Base-by-base conservation (phyloP, 192 early-diverging fungal genomes). In the Coemansia sp. region DNA sequence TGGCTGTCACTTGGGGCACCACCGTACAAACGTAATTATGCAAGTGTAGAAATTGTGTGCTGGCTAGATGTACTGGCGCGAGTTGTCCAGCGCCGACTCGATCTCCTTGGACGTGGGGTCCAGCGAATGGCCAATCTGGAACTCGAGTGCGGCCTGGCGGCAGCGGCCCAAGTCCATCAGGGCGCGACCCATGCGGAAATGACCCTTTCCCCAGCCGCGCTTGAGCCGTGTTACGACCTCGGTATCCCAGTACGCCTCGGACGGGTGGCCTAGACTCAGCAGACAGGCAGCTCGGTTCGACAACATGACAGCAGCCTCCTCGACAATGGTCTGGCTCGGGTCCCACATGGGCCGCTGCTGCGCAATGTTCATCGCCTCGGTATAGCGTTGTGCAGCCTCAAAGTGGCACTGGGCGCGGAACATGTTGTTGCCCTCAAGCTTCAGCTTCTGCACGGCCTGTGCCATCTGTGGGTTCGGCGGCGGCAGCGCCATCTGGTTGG, bases 381-480 rank as follows among this genome's bases (percentile, higher is more conserved):
- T 87, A 82, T 98, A 98, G 48, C 88, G 86, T 5, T 82, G 75
- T 67, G 96, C 90, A 16, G 96, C 95, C 65, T 92, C 88, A 23
- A 82, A 80, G 68, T 89, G 93, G 35, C 94, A 88, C 68, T 91
- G 90, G 11, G 76, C 83, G 14, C 91, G 92, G 85, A 94, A 93
- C 63, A 83, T 57, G 56, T 90, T 89, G 86, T 98, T 97, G 48
- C 96, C 96, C 23, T 89, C 87, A n/a, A 86, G 85, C 59, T 77
- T 86, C 67, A 74, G 69, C 82, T 59, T 83, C 82, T 82, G 88
- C 74, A 68, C 76, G 59, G 49, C 86, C 77, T 51, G 77, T 48
- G 57, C 84, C 66, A 57, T 83, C 73, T 76, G 85, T 75, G 57
- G 85, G 58, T 89, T 87, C 11, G 90, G 87, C 37, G 89, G 86